These are phyloP conservation scores for Mycena belliarum DNA, from an alignment of 768 basidiomycete genomes.

Conservation along the genomic window DNA sequence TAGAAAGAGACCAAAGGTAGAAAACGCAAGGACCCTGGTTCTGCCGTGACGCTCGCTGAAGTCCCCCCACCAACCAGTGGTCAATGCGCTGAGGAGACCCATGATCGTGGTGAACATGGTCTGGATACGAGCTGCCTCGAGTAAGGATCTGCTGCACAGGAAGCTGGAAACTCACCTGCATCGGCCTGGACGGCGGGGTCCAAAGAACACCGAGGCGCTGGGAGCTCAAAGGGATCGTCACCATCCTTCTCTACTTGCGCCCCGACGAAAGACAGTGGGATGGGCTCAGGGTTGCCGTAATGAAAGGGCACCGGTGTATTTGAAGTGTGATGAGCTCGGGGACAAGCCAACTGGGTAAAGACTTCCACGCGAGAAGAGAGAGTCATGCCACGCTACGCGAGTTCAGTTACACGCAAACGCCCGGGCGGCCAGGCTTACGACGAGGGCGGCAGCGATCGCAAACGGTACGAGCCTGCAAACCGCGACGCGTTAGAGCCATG, in stretches of 20 bases:
- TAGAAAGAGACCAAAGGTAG: constrained; percentile 59
- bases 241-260: background rate
- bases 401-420: background rate
- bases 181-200: constrained; percentile 14
- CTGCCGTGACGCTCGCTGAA: constrained; percentile 80
- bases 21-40: constrained; percentile 71
- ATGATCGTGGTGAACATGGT: constrained; percentile 75
- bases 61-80: constrained; percentile 89
- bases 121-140: constrained; percentile 71
- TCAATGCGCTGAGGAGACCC: constrained; percentile 81
- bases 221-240: background rate
- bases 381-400: constrained; percentile 78
- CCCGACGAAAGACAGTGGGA: constrained; percentile 7
- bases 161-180: constrained; percentile 29
- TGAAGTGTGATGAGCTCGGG: constrained; percentile 45
- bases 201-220: constrained; percentile 4
- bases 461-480: constrained; percentile 73
- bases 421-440: constrained; percentile 47
- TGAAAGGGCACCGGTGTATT: constrained; percentile 6
- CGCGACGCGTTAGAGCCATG: background rate
- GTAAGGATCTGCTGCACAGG: constrained; percentile 42
- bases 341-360: constrained; percentile 77
- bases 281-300: constrained; percentile 1
- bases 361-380: constrained; percentile 79
- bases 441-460: constrained; percentile 62